Base-by-base conservation (phyloP, 2,329 filamentous ascomycete species). In the Albifimbria verrucaria region DNA sequence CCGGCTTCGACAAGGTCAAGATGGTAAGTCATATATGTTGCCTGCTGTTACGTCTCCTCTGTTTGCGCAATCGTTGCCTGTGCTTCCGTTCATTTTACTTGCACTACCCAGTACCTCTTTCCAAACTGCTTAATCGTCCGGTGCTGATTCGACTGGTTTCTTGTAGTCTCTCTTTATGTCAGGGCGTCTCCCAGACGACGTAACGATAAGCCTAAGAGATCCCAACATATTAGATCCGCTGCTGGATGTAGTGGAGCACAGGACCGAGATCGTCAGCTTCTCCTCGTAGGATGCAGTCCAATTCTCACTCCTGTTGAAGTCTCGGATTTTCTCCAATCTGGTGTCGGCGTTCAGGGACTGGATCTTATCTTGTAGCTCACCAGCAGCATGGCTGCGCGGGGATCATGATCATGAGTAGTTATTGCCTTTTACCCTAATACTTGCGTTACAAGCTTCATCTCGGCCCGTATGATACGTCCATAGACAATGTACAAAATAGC, bases 171-270 rank as follows among this genome's bases (percentile, higher is more conserved):
- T 85, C 4, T 64, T 74, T 52, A 73, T 75, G 65, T 72, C 74
- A 2, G 81, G 81, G 2, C 67, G 74, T 32, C 62, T 77, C 45
- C 83, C 87, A 3, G 88, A 93, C 62, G 90, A 92, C 65, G 80
- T 92, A 21, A 87, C 89, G 2, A 81, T 89, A 41, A 81, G 88
- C 22, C 77, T 96, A 72, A 80, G 92, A 61, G 91, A 97, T 70
- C 82, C 91, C 2, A 94, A 95, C 64, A 78, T 85, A 51, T 75
- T 96, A 42, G 83, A 84, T 15, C 81, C 86, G 24, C 65, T 91
- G 42, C 70, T 96, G 46, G 86, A 85, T 3, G 72, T 90, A 5
- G 82, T 92, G n/a, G 85, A 90, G 52, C 83, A 85, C 52, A 80
- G 68, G 24, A 72, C 86, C 55, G 90, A 96, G 45, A 62, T 63